Percentiles rank a stretch among this genome's conserved stretches.
Conservation (phyloP, 2,329 filamentous ascomycete genomes). For the Sclerotinia glacialis region DNA sequence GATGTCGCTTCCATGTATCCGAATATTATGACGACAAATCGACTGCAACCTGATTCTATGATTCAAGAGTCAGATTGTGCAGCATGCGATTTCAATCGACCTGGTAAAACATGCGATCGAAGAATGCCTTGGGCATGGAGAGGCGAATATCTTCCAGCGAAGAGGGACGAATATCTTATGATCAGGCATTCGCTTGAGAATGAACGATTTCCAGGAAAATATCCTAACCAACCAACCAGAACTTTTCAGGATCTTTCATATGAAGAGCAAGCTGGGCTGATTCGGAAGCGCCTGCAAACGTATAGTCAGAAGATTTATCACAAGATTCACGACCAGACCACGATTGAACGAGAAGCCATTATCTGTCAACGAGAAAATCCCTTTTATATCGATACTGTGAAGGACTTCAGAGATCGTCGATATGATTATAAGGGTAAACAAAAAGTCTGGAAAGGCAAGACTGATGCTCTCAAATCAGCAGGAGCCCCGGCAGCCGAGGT, state of each 20-base stretch:
- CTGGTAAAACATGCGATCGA: constrained; percentile 94
- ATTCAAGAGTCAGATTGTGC: constrained; percentile 94
- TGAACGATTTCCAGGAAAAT: constrained; percentile 83
- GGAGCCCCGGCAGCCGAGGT: constrained; percentile 75
- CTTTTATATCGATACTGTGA: constrained; percentile 96
- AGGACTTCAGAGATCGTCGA: constrained; percentile 90
- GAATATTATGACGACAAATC: constrained; percentile 99
- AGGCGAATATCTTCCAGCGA: constrained; percentile 94
- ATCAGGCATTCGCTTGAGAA: constrained; percentile 88
- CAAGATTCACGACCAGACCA: constrained; percentile 95
- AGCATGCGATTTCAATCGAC: constrained; percentile 96
- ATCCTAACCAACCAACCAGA: constrained; percentile 64
- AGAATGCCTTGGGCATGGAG: constrained; percentile 96
- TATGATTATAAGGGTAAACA: constrained; percentile 99
- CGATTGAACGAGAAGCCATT: constrained; percentile 90
- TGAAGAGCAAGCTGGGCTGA: constrained; percentile 77
- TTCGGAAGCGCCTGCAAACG: constrained; percentile 83
- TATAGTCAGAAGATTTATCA: constrained; percentile 99
- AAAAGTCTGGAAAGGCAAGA: constrained; percentile 98
- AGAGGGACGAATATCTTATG: constrained; percentile 99
- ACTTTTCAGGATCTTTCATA: constrained; percentile 76
- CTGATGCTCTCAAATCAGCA: constrained; percentile 76
- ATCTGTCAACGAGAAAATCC: constrained; percentile 98
- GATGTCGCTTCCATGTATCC: constrained; percentile 99
- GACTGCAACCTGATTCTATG: constrained; percentile 98